Evolutionary conservation across 2,329 filamentous ascomycete genomes (phyloP).

Genomic region (Cercospora zeae-maydis): DNA sequence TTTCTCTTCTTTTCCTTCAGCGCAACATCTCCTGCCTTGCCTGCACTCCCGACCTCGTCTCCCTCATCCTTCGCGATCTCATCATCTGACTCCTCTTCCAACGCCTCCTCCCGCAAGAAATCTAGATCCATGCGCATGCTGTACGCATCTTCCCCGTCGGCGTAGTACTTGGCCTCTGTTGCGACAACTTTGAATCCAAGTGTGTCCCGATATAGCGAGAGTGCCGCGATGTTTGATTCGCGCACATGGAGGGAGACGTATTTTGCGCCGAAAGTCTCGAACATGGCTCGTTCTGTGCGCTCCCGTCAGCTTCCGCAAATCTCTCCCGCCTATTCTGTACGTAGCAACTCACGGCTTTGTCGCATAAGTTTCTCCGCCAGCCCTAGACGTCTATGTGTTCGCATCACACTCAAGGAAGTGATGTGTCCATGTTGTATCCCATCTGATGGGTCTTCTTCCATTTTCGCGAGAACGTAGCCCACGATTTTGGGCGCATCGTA

Average conservation of each 20-base stretch:
- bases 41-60: slow-evolving; percentile 28
- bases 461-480: slow-evolving; percentile 98
- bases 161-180: slow-evolving; percentile 87
- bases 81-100: slow-evolving; percentile 44
- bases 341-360: slow-evolving; percentile 70
- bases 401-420: slow-evolving; percentile 91
- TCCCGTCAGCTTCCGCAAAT: slow-evolving; percentile 3
- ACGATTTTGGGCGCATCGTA: slow-evolving; percentile 96
- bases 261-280: slow-evolving; percentile 83
- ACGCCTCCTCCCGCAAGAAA: slow-evolving; percentile 54
- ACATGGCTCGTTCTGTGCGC: slow-evolving; percentile 80
- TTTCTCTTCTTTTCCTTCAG: slow-evolving; percentile 64
- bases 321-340: neutral
- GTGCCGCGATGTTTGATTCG: slow-evolving; percentile 84
- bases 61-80: slow-evolving; percentile 40
- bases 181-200: slow-evolving; percentile 85
- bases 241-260: slow-evolving; percentile 97
- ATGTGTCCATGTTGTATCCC: slow-evolving; percentile 94
- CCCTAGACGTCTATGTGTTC: slow-evolving; percentile 84
- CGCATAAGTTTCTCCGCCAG: slow-evolving; percentile 98
- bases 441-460: slow-evolving; percentile 95
- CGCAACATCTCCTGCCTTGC: slow-evolving; percentile 10
- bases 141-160: slow-evolving; percentile 93
- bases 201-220: slow-evolving; percentile 89
- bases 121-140: slow-evolving; percentile 85